phyloP scores from a whole-genome alignment of 139 green algal species.

The Auxenochlorella protothecoides region DNA sequence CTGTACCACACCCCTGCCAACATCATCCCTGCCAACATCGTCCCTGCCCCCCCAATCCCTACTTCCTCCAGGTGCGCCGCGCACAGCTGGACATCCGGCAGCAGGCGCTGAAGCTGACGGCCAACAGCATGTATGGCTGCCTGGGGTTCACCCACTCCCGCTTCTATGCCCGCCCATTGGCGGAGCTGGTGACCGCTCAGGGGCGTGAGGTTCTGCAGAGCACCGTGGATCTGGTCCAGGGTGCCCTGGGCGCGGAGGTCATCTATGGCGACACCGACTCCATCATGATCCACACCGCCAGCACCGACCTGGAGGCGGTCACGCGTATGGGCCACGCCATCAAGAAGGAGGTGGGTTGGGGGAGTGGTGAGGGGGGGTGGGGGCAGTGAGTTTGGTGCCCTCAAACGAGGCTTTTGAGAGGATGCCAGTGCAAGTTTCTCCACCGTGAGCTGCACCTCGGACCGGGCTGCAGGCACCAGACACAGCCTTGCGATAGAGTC shows the following conservation, averaged over 20 bases:
- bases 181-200: conserved; percentile 88
- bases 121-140: conserved; percentile 98
- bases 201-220: conserved; percentile 85
- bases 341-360: conserved; percentile 43
- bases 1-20: too few species aligned
- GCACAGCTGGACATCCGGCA: conserved; percentile 87
- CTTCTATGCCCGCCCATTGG: conserved; percentile 89
- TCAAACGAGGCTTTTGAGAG: too few species aligned
- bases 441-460: too few species aligned
- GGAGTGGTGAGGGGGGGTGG: neutral
- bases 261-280: conserved; percentile 98
- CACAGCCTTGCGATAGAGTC: too few species aligned
- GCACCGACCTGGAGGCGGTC: conserved; percentile 52
- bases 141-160: conserved; percentile 83
- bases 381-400: too few species aligned
- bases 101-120: conserved; percentile 93
- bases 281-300: conserved; percentile 91
- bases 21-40: neutral
- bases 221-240: conserved; percentile 89
- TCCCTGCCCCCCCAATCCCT: neutral
- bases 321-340: conserved; percentile 45
- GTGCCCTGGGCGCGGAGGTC: conserved; percentile 59
- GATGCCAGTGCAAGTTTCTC: too few species aligned
- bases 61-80: conserved; percentile 21
- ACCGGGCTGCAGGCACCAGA: too few species aligned